These are phyloP conservation scores for Linaria vulgaris DNA, from an alignment of 257 asterid genomes.

Conservation along the genomic window DNA sequence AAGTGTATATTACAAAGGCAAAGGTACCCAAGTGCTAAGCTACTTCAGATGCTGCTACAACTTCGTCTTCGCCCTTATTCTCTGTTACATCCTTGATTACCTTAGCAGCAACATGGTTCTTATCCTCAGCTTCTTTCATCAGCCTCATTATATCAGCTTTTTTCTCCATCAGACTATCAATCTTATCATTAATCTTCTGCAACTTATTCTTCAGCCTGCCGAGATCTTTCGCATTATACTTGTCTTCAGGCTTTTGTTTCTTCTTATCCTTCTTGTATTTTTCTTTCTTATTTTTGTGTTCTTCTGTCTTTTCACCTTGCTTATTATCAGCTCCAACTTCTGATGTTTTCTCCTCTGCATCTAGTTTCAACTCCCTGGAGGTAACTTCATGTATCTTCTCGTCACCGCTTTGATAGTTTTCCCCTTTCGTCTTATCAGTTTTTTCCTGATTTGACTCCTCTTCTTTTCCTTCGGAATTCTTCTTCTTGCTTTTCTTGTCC, in stretches of 20 bases:
- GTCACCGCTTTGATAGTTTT: constrained; percentile 10
- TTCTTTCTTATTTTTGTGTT: constrained; percentile 31
- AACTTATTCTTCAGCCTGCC: constrained; percentile 54
- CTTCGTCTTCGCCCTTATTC: constrained; percentile 22
- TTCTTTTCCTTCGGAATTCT: constrained; percentile 25
- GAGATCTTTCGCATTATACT: constrained; percentile 35
- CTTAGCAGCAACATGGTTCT: constrained; percentile 26
- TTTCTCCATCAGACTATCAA: constrained; percentile 43
- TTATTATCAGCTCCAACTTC: constrained; percentile 29
- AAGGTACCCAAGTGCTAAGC: constrained; percentile 11
- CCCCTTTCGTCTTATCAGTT: constrained; percentile 16
- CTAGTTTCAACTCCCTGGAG: constrained; percentile 45
- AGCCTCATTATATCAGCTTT: constrained; percentile 51
- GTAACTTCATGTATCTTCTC: too few species aligned
- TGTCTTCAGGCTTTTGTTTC: constrained; percentile 47
- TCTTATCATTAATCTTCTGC: constrained; percentile 50
- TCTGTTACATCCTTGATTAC: constrained; percentile 30
- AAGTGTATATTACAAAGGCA: constrained; percentile 12
- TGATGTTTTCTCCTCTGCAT: constrained; percentile 27
- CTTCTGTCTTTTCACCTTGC: constrained; percentile 25
- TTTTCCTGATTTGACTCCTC: constrained; percentile 23
- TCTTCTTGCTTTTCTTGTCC: constrained; percentile 23
- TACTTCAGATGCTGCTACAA: constrained; percentile 15
- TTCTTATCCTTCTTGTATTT: constrained; percentile 53
- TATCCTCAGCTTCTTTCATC: constrained; percentile 53